These are phyloP conservation scores for Fraxinus greggii DNA, from an alignment of 305 asterid species.

Conservation along the genomic window DNA sequence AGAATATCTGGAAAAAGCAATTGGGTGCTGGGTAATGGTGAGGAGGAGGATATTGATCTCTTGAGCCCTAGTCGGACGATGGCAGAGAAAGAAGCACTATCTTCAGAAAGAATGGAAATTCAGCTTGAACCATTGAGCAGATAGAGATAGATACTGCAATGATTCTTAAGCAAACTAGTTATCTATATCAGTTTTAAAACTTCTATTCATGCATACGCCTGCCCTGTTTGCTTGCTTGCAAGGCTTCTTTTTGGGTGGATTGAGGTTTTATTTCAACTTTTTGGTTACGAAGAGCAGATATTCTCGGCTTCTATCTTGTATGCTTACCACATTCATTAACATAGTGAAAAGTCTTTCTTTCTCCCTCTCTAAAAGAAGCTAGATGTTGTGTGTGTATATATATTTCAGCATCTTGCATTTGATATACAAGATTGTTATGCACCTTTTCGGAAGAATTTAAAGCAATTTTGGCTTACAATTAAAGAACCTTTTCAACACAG, in stretches of 20 bases:
- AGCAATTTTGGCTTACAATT: background rate
- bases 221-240: background rate
- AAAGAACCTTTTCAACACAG: too few species aligned
- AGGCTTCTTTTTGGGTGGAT: slow-evolving; percentile 6
- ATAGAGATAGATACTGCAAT: slow-evolving; percentile 29
- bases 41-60: slow-evolving; percentile 77
- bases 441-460: background rate
- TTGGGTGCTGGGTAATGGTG: slow-evolving; percentile 83
- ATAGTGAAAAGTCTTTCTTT: slow-evolving; percentile 39
- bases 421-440: background rate
- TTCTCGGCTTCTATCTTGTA: slow-evolving; percentile 41
- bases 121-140: slow-evolving; percentile 83
- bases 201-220: slow-evolving; percentile 24
- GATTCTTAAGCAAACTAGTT: slow-evolving; percentile 19
- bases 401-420: background rate
- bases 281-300: slow-evolving; percentile 36
- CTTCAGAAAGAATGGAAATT: slow-evolving; percentile 78
- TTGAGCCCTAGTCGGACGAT: slow-evolving; percentile 43
- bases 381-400: background rate
- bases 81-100: slow-evolving; percentile 47
- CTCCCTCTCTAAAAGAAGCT: background rate
- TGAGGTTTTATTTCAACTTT: slow-evolving; percentile 26
- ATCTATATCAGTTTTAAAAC: slow-evolving; percentile 33
- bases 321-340: slow-evolving; percentile 44
- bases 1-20: slow-evolving; percentile 53